A percentile compares a stretch with the other conserved stretches of the same genome.
Conservation (phyloP, 73 alveolate genomes). For the Paraurostyla sp. region DNA sequence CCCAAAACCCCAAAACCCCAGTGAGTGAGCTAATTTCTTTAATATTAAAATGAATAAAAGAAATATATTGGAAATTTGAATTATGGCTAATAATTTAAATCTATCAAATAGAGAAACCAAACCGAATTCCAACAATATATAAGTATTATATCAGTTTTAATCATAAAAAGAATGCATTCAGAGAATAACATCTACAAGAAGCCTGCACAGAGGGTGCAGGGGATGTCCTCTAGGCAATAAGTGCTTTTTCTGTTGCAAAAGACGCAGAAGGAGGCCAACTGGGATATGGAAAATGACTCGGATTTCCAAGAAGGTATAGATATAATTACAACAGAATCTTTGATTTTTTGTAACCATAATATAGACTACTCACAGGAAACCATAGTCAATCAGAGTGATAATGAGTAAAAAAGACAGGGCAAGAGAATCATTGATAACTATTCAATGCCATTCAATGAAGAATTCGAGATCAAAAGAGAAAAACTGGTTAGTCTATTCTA, state of each 20-base stretch:
- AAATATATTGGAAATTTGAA: conserved; percentile 48
- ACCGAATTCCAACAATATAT: conserved; percentile 18
- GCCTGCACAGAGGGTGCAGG: conserved; percentile 7
- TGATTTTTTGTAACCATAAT: background rate
- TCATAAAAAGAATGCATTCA: conserved; percentile 10
- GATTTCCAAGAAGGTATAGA: conserved; percentile 47
- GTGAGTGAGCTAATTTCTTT: too few relatives aligned
- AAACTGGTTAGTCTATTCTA: conserved; percentile 52
- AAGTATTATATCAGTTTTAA: conserved; percentile 37
- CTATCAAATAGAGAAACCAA: conserved; percentile 51
- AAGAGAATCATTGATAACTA: background rate
- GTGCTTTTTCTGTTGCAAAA: conserved; percentile 64
- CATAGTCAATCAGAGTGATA: background rate
- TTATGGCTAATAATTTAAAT: conserved; percentile 54
- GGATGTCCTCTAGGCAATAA: conserved; percentile 67
- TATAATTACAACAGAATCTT: background rate
- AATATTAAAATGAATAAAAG: background rate
- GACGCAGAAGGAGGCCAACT: conserved; percentile 74
- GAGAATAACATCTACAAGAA: conserved; percentile 47
- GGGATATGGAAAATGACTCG: conserved; percentile 70
- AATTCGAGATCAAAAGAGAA: conserved; percentile 58
- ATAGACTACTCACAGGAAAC: conserved; percentile 21
- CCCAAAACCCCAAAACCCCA: conserved; percentile 61
- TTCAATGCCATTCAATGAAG: conserved; percentile 52
- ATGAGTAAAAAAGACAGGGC: background rate